phyloP scores from a whole-genome alignment of 441 rosid species.

The Daphne laureola region DNA sequence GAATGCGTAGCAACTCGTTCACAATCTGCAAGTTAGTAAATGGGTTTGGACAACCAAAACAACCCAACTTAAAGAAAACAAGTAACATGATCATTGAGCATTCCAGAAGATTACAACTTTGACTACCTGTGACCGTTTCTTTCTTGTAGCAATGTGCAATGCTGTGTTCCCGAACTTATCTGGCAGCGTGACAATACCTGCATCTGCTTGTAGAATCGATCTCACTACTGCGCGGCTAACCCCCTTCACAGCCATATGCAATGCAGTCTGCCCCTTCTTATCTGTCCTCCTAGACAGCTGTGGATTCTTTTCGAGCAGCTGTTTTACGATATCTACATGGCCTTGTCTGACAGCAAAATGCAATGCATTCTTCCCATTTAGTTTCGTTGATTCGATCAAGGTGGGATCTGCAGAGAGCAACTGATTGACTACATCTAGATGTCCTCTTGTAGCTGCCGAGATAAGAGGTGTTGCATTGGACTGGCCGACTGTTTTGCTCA shows the following conservation, averaged over 20 bases:
- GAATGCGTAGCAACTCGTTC: conserved; percentile 51
- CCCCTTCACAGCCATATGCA: conserved; percentile 94
- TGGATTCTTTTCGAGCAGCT: conserved; percentile 54
- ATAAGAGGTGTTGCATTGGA: conserved; percentile 78
- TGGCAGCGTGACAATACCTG: conserved; percentile 71
- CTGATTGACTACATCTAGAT: conserved; percentile 44
- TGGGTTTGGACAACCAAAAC: not conserved
- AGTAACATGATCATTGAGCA: too few species aligned
- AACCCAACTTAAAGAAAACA: too few species aligned
- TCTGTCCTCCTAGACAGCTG: conserved; percentile 72
- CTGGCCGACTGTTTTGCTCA: conserved; percentile 73
- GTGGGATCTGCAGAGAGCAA: conserved; percentile 55
- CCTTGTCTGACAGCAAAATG: conserved; percentile 91
- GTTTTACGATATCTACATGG: conserved; percentile 67
- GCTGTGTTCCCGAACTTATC: conserved; percentile 79
- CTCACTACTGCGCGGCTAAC: conserved; percentile 48
- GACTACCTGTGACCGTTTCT: conserved; percentile 66
- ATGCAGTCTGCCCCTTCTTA: conserved; percentile 89
- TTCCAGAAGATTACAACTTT: not conserved
- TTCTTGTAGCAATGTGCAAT: conserved; percentile 75
- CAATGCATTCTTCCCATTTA: conserved; percentile 81
- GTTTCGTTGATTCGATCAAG: conserved; percentile 49
- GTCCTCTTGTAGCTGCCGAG: conserved; percentile 78
- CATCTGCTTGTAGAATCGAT: conserved; percentile 62
- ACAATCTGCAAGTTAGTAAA: conserved; percentile 45